A percentile compares a stretch with the other conserved stretches of the same genome.
Evolutionary conservation across 192 early-diverging fungal genomes (phyloP).

Genomic region (Powellomyces hirtus): DNA sequence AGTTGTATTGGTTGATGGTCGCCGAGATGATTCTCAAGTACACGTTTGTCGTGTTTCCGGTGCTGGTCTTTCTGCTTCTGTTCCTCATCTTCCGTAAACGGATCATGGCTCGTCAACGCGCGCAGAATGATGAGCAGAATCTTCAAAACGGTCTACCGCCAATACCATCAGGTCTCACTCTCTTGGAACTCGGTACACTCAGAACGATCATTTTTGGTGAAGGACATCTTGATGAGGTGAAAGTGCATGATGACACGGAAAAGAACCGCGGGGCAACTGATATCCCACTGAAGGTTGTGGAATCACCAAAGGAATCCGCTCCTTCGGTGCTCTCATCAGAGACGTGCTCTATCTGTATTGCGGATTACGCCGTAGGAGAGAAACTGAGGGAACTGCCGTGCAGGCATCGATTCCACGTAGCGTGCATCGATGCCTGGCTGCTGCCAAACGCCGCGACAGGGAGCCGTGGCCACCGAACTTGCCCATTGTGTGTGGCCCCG

Average conservation of each 20-base stretch:
- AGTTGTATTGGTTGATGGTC: background rate
- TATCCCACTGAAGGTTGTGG: too few species aligned
- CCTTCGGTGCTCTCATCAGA: constrained; percentile 14
- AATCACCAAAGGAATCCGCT: background rate
- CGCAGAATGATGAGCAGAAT: background rate
- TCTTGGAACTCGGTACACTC: background rate
- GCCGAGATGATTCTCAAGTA: background rate
- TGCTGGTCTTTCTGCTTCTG: background rate
- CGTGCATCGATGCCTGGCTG: constrained; percentile 61
- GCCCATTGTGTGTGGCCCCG: background rate
- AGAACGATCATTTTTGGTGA: background rate
- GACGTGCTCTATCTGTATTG: constrained; percentile 65
- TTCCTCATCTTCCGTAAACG: background rate
- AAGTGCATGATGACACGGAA: too few species aligned
- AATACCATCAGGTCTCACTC: background rate
- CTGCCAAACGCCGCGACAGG: background rate
- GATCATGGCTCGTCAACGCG: background rate
- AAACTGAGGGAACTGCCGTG: constrained; percentile 59
- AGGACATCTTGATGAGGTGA: too few species aligned
- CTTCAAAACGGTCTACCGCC: background rate
- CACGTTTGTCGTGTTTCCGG: background rate
- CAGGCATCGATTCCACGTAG: constrained; percentile 59
- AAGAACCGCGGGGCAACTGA: background rate
- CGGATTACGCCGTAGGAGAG: constrained; percentile 63
- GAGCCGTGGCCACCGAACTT: background rate